Percentiles rank a stretch among this genome's conserved stretches.
Conservation (phyloP, 2,329 filamentous ascomycete genomes). For the Grosmannia serpens region DNA sequence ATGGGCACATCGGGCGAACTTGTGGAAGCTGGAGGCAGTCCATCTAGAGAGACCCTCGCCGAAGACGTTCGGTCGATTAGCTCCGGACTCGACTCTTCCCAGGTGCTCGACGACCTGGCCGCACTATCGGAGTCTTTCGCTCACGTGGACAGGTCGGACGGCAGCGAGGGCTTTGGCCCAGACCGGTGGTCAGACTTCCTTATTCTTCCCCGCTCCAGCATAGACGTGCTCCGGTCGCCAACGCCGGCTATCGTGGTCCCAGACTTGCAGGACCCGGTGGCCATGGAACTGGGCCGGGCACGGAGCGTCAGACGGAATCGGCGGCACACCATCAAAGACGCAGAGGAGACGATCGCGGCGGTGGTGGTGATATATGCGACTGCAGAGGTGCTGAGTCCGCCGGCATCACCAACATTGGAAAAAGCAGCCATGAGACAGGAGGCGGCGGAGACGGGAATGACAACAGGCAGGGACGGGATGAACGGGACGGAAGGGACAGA, state of each 20-base stretch:
- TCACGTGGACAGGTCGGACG: slow-evolving; percentile 1
- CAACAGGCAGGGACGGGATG: slow-evolving; percentile 7
- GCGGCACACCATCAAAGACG: slow-evolving; percentile 31
- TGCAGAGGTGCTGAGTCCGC: slow-evolving; percentile 33
- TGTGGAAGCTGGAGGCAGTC: neutral
- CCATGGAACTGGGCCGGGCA: slow-evolving; percentile 27
- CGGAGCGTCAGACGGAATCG: slow-evolving; percentile 33
- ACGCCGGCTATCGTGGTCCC: slow-evolving; percentile 38
- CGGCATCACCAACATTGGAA: slow-evolving; percentile 19
- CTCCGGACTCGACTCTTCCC: slow-evolving; percentile 3
- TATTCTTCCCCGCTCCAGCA: slow-evolving; percentile 14
- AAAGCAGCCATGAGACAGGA: neutral
- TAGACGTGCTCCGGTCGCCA: slow-evolving; percentile 23
- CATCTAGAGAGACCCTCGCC: neutral
- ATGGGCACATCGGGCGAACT: slow-evolving; percentile 6
- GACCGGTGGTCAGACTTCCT: slow-evolving; percentile 1
- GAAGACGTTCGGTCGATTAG: slow-evolving; percentile 8
- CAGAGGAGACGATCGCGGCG: slow-evolving; percentile 41
- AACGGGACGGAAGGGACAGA: slow-evolving; percentile 12
- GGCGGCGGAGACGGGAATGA: slow-evolving; percentile 11
- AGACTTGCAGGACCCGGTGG: slow-evolving; percentile 26
- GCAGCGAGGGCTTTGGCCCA: neutral
- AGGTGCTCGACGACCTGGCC: slow-evolving; percentile 1
- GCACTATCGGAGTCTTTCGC: slow-evolving; percentile 6
- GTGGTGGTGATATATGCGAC: slow-evolving; percentile 43